Evolutionary conservation across 192 early-diverging fungal genomes (phyloP).

Genomic region (Obelidium mucronatum): DNA sequence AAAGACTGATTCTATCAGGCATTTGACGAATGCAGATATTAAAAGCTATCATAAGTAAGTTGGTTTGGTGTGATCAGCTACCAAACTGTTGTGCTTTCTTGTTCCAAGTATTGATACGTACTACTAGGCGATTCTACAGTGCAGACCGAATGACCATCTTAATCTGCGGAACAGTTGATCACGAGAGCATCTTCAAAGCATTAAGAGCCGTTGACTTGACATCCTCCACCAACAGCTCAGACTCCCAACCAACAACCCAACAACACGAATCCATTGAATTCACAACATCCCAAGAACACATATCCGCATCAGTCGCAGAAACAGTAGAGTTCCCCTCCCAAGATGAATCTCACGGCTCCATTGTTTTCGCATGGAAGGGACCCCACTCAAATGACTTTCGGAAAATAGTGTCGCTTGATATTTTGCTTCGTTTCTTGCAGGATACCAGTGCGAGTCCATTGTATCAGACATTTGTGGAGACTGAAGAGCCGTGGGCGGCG

Average conservation of each 20-base stretch:
- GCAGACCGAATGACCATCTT: conserved; percentile 74
- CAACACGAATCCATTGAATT: background rate
- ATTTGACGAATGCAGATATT: conserved; percentile 78
- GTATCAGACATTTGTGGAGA: conserved; percentile 80
- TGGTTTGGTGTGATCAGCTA: too few relatives aligned
- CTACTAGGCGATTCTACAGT: conserved; percentile 75
- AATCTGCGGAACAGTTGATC: conserved; percentile 58
- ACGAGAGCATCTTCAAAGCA: conserved; percentile 59
- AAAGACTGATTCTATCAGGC: conserved; percentile 71
- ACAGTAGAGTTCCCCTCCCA: conserved; percentile 47
- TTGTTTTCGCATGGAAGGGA: conserved; percentile 75
- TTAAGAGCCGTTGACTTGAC: conserved; percentile 33
- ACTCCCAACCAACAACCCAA: background rate
- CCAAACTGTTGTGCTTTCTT: too few relatives aligned
- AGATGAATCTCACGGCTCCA: conserved; percentile 60
- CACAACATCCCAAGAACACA: conserved; percentile 5
- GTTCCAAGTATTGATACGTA: too few relatives aligned
- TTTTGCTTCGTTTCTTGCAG: conserved; percentile 75
- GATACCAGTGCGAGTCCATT: conserved; percentile 74
- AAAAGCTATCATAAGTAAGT: conserved; percentile 79
- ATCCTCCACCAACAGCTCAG: background rate
- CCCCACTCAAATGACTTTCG: conserved; percentile 69
- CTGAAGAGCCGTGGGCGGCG: conserved; percentile 65
- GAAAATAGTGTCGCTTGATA: conserved; percentile 68
- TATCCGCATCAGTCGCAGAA: background rate